Evolutionary conservation across 2,329 filamentous ascomycete genomes (phyloP), one percentile per base, ranked within the genome.

Genomic region (Phoma sp.): DNA sequence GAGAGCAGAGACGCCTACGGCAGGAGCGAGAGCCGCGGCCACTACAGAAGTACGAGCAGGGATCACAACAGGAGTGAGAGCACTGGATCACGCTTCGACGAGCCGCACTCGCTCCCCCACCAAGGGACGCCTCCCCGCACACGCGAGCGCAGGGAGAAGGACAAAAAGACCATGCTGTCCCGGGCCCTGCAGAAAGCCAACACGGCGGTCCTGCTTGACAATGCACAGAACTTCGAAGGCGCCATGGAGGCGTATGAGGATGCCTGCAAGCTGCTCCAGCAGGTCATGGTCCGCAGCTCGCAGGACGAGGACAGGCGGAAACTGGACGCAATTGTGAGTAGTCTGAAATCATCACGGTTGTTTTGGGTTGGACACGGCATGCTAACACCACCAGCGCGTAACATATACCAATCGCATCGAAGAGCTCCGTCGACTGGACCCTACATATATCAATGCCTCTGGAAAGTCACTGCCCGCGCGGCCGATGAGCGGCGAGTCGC

Each of bases 101-200:
- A 75, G 62, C 27, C 27, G 27, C 27, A 29, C 27, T 7, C 27
- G 9, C 45, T 49, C 48, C 52, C 51, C 48, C 52, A 62, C 46
- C 65, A 67, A 47, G 67, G 66, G 52, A 69, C 71, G 23, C 67
- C 67, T 52, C 73, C 73, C 52, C 72, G 75, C 57, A 72, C 71
- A 6, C 71, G 75, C 43, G 79, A 80, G 59, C 71, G 73, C 55
- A 70, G 75, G 45, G 80, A 81, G 55, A 79, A 76, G 63, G 80
- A 82, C 64, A 82, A 98, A 73, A 98, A 97, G 79, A 90, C 88
- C 9, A 98, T 98, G 93, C 83, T 99, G 32, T 96, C 93, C n/a
- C 90, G 90, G 65, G 95, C 95, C 0, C 79, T 99, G 49, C 89
- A 96, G 71, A 96, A 97, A 77, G 95, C 95, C 44, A 97, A 99